Evolutionary conservation across 1,284 basidiomycete species (phyloP).

Genomic region (Pyrrhoderma noxium): DNA sequence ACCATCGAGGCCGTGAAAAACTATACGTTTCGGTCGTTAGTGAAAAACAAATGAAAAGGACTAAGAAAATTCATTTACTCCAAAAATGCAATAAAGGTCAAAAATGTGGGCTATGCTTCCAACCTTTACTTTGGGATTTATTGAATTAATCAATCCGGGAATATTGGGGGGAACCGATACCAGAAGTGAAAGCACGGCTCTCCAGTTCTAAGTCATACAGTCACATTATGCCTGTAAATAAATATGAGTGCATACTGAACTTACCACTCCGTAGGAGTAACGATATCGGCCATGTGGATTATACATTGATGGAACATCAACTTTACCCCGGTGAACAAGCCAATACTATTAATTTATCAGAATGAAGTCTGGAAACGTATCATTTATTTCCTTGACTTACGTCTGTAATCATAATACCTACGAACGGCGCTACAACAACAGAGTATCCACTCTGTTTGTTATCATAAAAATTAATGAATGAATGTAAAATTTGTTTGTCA

Average conservation of each 20-base stretch:
- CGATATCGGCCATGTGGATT: constrained; percentile 56
- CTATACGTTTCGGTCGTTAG: constrained; percentile 27
- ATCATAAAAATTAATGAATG: background rate
- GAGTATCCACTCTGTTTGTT: constrained; percentile 51
- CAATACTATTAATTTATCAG: constrained; percentile 42
- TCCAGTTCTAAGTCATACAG: constrained; percentile 51
- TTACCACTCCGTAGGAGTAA: constrained; percentile 57
- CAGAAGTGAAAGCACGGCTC: constrained; percentile 57
- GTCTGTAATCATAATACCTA: constrained; percentile 67
- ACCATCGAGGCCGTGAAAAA: constrained; percentile 36
- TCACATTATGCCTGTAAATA: background rate
- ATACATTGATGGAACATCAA: constrained; percentile 69
- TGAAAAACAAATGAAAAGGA: background rate
- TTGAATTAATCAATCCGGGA: constrained; percentile 61
- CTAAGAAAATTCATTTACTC: constrained; percentile 47
- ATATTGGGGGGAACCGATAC: constrained; percentile 57
- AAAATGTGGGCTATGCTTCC: constrained; percentile 48
- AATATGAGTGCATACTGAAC: constrained; percentile 26
- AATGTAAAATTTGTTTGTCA: background rate
- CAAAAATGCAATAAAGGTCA: constrained; percentile 64
- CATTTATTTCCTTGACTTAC: no score
- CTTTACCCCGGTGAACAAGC: constrained; percentile 53
- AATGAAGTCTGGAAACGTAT: no score
- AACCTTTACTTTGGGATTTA: constrained; percentile 50
- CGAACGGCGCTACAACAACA: constrained; percentile 67